Base-by-base conservation (phyloP, 306 rosid genomes). In the Glycyrrhiza uralensis region DNA sequence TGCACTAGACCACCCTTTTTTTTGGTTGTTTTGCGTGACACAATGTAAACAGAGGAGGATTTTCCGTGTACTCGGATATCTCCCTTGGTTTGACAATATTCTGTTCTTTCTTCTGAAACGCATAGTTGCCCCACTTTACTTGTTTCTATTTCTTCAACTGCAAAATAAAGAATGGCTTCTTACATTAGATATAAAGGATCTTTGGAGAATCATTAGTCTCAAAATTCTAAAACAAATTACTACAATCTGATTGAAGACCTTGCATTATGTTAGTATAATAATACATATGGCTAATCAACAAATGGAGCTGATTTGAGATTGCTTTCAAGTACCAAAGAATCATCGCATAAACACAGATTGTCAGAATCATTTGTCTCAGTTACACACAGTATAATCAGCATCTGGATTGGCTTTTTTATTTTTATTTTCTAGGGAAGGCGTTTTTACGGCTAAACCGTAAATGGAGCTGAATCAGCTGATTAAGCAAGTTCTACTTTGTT, bases 1-100 rank as follows among this genome's bases (percentile, higher is more conserved):
- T n/a, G n/a, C n/a, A n/a, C n/a, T n/a, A n/a, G n/a, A n/a, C n/a
- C n/a, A n/a, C n/a, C n/a, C n/a, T n/a, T n/a, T n/a, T n/a, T n/a
- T n/a, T n/a, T 41, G 54, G 42, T 67, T 75, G 66, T 42, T 41
- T 76, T 36, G 8, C 80, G 63, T 69, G 87, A 78, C 56, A 75
- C 79, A 73, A 78, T 4, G 50, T 78, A 80, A 49, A 90, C 88
- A 13, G 92, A 75, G 10, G 85, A 80, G 19, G 92, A 81, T 23
- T 79, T 85, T 39, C 85, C 89, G 29, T 77, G 85, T 4, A 93
- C 82, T 69, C 81, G 58, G 32, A 79, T 81, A 20, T 87, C 84
- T 42, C 79, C 83, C 42, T 41, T 36, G 32, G 90, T 55, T 51
- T 93, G 88, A 24, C 98, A 93, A 49, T 73, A 85, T 33, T 85